phyloP scores from a whole-genome alignment of 305 asterid species.

The Fraxinus ornus region DNA sequence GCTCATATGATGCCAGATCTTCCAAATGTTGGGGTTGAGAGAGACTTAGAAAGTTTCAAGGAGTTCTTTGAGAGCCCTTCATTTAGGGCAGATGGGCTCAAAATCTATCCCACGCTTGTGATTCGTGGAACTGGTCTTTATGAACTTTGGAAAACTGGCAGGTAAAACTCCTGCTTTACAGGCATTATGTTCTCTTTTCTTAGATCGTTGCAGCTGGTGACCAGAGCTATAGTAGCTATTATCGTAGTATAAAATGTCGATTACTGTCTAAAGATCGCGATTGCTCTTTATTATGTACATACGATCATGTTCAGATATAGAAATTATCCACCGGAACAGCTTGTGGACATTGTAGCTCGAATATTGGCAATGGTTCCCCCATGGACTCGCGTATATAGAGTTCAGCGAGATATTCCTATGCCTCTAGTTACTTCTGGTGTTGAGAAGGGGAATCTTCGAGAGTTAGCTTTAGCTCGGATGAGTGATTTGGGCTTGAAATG shows the following conservation, averaged over 20 bases:
- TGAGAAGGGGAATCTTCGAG: constrained; percentile 97
- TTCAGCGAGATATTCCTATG: constrained; percentile 98
- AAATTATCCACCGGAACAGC: constrained; percentile 99
- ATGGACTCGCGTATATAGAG: constrained; percentile 98
- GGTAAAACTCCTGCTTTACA: constrained; percentile 36
- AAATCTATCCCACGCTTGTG: constrained; percentile 94
- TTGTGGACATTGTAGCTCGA: constrained; percentile 95
- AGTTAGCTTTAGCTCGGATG: constrained; percentile 94
- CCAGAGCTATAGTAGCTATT: neutral
- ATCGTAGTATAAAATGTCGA: constrained; percentile 10
- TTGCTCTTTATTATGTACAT: constrained; percentile 8
- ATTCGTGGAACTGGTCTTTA: constrained; percentile 99
- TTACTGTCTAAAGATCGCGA: constrained; percentile 8
- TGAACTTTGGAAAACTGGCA: constrained; percentile 99
- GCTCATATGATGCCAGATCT: constrained; percentile 99
- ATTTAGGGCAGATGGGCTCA: constrained; percentile 94
- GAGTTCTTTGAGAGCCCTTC: constrained; percentile 95
- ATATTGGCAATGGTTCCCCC: constrained; percentile 96
- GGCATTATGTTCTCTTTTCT: neutral
- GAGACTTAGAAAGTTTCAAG: constrained; percentile 96
- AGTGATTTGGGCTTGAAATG: constrained; percentile 98
- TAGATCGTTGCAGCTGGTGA: constrained; percentile 14
- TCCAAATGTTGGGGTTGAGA: constrained; percentile 96
- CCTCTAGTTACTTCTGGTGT: constrained; percentile 98
- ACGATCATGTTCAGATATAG: constrained; percentile 55